Evolutionary conservation across 106 monocot genomes (phyloP).

Genomic region (Apostasia ramifera): DNA sequence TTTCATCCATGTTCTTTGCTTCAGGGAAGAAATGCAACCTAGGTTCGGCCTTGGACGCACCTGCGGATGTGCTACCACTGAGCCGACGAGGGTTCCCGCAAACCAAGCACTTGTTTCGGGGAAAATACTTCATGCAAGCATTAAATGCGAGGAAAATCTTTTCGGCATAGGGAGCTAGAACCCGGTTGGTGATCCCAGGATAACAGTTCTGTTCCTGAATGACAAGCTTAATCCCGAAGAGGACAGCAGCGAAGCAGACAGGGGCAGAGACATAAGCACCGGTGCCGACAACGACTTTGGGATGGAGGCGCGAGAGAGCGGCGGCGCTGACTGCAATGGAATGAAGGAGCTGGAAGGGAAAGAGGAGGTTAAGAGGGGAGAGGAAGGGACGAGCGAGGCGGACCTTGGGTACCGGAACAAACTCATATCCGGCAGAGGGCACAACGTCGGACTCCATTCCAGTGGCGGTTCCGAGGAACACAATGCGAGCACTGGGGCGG

Average conservation of each 20-base stretch:
- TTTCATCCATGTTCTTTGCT: not conserved
- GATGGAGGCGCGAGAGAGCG: constrained; percentile 18
- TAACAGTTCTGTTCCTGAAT: constrained; percentile 38
- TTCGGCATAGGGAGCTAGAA: constrained; percentile 16
- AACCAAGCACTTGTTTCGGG: constrained; percentile 27
- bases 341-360: constrained; percentile 26
- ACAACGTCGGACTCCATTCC: constrained; percentile 24
- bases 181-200: constrained; percentile 25
- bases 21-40: constrained; percentile 27
- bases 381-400: constrained; percentile 20
- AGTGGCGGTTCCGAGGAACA: constrained; percentile 24
- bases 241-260: constrained; percentile 30
- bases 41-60: constrained; percentile 20
- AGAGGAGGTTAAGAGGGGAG: constrained; percentile 25
- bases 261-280: constrained; percentile 27
- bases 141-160: constrained; percentile 35
- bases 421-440: constrained; percentile 27
- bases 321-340: constrained; percentile 11
- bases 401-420: constrained; percentile 13
- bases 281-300: constrained; percentile 30
- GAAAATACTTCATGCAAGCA: constrained; percentile 21
- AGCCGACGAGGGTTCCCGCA: constrained; percentile 27
- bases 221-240: constrained; percentile 20
- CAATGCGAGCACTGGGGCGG: constrained; percentile 7
- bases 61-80: not conserved